Evolutionary conservation across 257 asterid species (phyloP), one percentile per base, ranked within the genome.

Genomic region (Ballota nigra): DNA sequence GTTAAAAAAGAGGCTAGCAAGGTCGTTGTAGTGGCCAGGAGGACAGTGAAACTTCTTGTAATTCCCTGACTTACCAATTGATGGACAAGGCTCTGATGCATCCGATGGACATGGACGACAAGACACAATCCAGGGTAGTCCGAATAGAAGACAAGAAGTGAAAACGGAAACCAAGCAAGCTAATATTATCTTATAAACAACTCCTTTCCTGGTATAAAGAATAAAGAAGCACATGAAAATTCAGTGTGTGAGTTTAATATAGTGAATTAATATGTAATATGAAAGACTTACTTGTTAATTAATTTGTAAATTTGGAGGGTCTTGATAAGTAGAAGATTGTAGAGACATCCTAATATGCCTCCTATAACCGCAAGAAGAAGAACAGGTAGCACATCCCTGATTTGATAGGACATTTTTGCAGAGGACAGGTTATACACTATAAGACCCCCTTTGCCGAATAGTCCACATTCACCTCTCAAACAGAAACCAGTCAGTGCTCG

Each of bases 1-100:
- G 79, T 91, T 91, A 70, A 91, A 91, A 63, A 89, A 87, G 78
- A 91, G 92, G 88, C 97, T 91, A 43, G 97, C 97, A 28, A 91
- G 89, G 77, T 89, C 95, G 59, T 89, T 91, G 78, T 91, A 91
- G 77, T 92, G 80, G 36, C 92, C 96, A 49, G 96, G 96, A 52
- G 88, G 86, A 31, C 97, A 92, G 11, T 92, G 96, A 62, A 86
- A 92, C 66, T 92, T 89, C 86, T 89, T 92, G 74, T 77, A 92
- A 79, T 92, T 92, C 28, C 97, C 97, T 51, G 96, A 89, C 36
- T 96, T 89, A 24, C 97, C 97, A 69, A 85, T 89, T 40, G 97
- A 80, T 38, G 97, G 97, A 65, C 97, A 89, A 60, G 97, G 96
- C 81, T 92, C 93, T 4, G 84, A 69, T 63, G 92, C 31, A 78